A percentile compares a stretch with the other conserved stretches of the same genome.
Evolutionary conservation across 2,329 filamentous ascomycete species (phyloP).

Genomic region (Diaporthe humulicola): DNA sequence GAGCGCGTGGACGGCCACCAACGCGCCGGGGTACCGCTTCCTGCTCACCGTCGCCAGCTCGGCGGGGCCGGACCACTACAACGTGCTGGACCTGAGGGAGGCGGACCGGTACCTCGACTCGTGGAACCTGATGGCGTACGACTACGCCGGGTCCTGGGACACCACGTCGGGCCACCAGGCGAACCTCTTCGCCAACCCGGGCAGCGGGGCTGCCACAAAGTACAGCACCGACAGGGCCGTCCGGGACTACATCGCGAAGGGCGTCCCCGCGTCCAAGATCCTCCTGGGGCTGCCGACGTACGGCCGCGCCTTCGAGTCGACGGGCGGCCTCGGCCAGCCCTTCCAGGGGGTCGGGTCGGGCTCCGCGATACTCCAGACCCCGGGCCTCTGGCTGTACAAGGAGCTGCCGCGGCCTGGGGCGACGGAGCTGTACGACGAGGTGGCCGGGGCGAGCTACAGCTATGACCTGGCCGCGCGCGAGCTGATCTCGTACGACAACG

Average conservation of each 20-base stretch:
- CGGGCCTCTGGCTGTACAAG: conserved; percentile 80
- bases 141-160: conserved; percentile 78
- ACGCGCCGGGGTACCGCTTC: conserved; percentile 50
- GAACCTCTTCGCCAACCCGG: conserved; percentile 71
- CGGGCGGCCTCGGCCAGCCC: conserved; percentile 73
- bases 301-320: conserved; percentile 80
- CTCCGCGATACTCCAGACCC: conserved; percentile 56
- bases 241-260: conserved; percentile 69
- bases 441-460: conserved; percentile 76
- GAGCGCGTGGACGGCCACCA: conserved; percentile 45
- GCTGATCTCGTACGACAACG: conserved; percentile 79
- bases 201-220: conserved; percentile 71
- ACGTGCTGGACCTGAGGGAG: conserved; percentile 56
- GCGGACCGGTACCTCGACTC: conserved; percentile 65
- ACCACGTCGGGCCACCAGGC: conserved; percentile 72
- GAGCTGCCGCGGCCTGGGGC: conserved; percentile 74
- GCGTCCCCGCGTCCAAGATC: conserved; percentile 74
- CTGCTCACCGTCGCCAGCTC: conserved; percentile 52
- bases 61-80: conserved; percentile 59
- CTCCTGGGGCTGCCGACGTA: conserved; percentile 84
- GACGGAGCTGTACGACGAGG: conserved; percentile 66
- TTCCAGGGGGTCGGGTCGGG: conserved; percentile 76
- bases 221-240: conserved; percentile 78
- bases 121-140: conserved; percentile 77
- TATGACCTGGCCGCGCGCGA: conserved; percentile 71